Evolutionary conservation across 1,284 basidiomycete genomes (phyloP), one percentile per base, ranked within the genome.

Genomic region (Leucoagaricus sp.): DNA sequence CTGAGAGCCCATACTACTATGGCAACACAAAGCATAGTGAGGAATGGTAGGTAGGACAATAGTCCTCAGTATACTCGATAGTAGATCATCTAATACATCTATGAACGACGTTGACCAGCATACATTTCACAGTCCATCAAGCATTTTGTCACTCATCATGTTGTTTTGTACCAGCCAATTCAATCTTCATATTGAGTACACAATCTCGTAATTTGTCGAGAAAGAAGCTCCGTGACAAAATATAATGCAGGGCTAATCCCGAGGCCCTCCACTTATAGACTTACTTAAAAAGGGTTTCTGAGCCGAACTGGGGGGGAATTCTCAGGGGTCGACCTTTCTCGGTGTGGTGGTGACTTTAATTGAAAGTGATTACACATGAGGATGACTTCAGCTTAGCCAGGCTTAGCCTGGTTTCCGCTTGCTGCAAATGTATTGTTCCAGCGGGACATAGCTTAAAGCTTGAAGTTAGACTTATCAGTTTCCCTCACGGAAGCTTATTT

Each of bases 171-270:
- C n/a, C n/a, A n/a, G n/a, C n/a, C n/a, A n/a, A n/a, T n/a, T n/a
- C n/a, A n/a, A n/a, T n/a, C n/a, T n/a, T n/a, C n/a, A n/a, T n/a
- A n/a, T n/a, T n/a, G n/a, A n/a, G n/a, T n/a, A n/a, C n/a, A n/a
- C n/a, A n/a, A n/a, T n/a, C n/a, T n/a, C n/a, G n/a, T n/a, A n/a
- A n/a, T 26, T n/a, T 46, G 45, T 46, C 13, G 42, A 44, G 19
- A 19, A 29, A 13, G 28, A 46, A 28, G 45, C 13, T 46, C 25
- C 25, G 28, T 29, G 45, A 29, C 45, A 29, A 46, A 26, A n/a
- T n/a, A n/a, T n/a, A 6, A 38, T 38, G 6, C 36, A 44, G 25
- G 50, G 50, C 17, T 52, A 52, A 44, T n/a, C 41, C 50, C 50
- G 50, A 52, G 26, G 28, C 4, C 4, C 12, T 12, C 19, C 15